A percentile compares a stretch with the other conserved stretches of the same genome.
Evolutionary conservation across 2,329 filamentous ascomycete genomes (phyloP).

Genomic region (Tetracladium maxilliforme): DNA sequence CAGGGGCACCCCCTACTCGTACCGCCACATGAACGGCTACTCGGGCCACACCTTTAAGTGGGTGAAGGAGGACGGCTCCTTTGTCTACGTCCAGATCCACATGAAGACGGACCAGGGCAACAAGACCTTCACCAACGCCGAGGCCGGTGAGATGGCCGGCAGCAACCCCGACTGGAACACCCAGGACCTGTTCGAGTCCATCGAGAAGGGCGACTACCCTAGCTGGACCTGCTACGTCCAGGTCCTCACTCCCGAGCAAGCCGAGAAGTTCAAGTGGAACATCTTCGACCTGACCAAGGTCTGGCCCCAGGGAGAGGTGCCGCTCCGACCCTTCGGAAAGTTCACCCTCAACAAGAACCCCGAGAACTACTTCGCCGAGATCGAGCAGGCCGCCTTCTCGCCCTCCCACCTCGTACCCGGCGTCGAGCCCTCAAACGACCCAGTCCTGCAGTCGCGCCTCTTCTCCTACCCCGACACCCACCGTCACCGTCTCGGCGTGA

Average conservation of each 20-base stretch:
- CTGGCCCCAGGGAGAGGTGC: slow-evolving; percentile 50
- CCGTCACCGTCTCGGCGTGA: slow-evolving; percentile 38
- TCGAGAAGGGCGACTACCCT: slow-evolving; percentile 43
- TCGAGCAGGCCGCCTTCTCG: slow-evolving; percentile 57
- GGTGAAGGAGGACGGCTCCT: slow-evolving; percentile 48
- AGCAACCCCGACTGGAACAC: slow-evolving; percentile 48
- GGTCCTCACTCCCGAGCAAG: slow-evolving; percentile 44
- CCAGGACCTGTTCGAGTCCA: slow-evolving; percentile 49
- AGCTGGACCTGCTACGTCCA: slow-evolving; percentile 52
- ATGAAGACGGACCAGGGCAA: slow-evolving; percentile 47
- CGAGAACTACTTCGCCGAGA: slow-evolving; percentile 49
- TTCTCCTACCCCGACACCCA: slow-evolving; percentile 59
- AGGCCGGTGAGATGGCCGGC: slow-evolving; percentile 35
- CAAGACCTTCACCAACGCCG: slow-evolving; percentile 41
- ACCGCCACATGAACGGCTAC: slow-evolving; percentile 54
- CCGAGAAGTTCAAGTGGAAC: slow-evolving; percentile 44
- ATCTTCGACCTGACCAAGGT: slow-evolving; percentile 58
- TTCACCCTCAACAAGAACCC: slow-evolving; percentile 50
- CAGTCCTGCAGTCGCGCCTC: slow-evolving; percentile 52
- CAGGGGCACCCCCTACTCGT: slow-evolving; percentile 49
- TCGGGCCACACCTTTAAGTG: slow-evolving; percentile 54
- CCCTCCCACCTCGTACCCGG: slow-evolving; percentile 53
- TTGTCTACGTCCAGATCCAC: slow-evolving; percentile 52
- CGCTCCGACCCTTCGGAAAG: slow-evolving; percentile 43
- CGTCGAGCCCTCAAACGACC: slow-evolving; percentile 55